Evolutionary conservation across 2,329 filamentous ascomycete species (phyloP), one percentile per base, ranked within the genome.

Genomic region (Daldinia sp.): DNA sequence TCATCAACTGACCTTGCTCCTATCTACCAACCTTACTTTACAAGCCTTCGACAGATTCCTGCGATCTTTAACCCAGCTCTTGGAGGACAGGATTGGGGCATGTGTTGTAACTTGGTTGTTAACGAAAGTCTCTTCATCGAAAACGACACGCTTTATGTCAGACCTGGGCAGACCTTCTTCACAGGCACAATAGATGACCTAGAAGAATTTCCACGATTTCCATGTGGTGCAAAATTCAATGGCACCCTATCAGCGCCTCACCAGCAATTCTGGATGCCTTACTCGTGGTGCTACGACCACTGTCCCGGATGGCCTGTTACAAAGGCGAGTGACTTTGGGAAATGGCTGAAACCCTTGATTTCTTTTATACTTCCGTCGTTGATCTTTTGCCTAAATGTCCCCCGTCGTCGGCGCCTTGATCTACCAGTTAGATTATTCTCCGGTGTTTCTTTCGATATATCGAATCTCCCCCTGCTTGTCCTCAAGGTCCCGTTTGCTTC

Each of bases 311-410:
- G 60, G 60, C 49, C 53, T 2, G 35, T 51, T 13, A 63, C 49
- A 15, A 43, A 19, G 13, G 15, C 27, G 5, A 4, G 9, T 45
- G 32, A 58, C 3, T 23, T 58, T 15, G 35, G 49, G 1, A 49
- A 55, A 25, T 63, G 60, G 60, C 10, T 58, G 11, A 63, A 63
- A 21, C 60, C 60, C 9, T 34, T 63, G 43, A 55, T 63, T 32
- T 29, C 55, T 3, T 63, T 63, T n/a, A 59, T 59, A 45, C 39
- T 63, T 9, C 60, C 60, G 8, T 63, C 60, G 3, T 49, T 63
- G 1, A 53, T 58, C 29, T 63, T 63, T 30, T 63, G 60, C 17
- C 60, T 63, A 19, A 63, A 58, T 21, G 58, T 63, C 29, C 60
- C 60, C 13, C 60, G 60, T 19, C 54, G 60, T 8, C 60, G 60